Percentiles rank a stretch among this genome's conserved stretches.
Conservation (phyloP, 2,329 filamentous ascomycete genomes). For the Emergomyces africanus region DNA sequence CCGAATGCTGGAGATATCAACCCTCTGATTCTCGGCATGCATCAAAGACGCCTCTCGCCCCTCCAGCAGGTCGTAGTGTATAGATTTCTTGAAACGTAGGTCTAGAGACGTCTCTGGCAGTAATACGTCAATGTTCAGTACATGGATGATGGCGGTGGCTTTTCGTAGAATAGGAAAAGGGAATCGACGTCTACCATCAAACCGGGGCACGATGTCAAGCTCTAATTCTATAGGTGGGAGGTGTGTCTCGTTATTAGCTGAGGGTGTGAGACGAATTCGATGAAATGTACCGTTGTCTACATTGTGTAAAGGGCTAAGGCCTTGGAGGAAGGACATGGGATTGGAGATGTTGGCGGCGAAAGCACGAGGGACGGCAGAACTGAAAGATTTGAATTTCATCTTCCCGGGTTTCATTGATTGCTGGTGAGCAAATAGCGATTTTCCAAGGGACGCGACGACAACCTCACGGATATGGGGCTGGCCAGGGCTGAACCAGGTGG, state of each 20-base stretch:
- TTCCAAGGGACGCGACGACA: constrained; percentile 26
- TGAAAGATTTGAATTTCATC: constrained; percentile 21
- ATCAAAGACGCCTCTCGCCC: constrained; percentile 1
- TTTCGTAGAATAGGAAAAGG: constrained; percentile 13
- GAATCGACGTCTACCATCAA: background rate
- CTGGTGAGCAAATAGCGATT: constrained; percentile 24
- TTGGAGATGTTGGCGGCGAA: constrained; percentile 25
- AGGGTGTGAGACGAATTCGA: constrained; percentile 24
- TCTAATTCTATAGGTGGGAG: constrained; percentile 22
- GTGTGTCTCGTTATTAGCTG: constrained; percentile 11
- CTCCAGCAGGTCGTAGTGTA: constrained; percentile 19
- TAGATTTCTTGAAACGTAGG: constrained; percentile 26
- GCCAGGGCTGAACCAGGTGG: background rate
- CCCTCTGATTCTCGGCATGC: constrained; percentile 3
- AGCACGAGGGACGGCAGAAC: constrained; percentile 18
- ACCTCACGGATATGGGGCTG: constrained; percentile 17
- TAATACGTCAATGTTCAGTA: constrained; percentile 25
- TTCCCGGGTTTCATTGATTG: constrained; percentile 11
- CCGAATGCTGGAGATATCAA: constrained; percentile 13
- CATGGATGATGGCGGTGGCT: constrained; percentile 19
- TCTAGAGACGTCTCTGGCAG: constrained; percentile 27
- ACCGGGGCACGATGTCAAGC: constrained; percentile 15
- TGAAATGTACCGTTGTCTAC: constrained; percentile 12
- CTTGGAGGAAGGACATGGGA: constrained; percentile 20
- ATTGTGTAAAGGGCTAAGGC: constrained; percentile 11